Evolutionary conservation across 2,329 filamentous ascomycete genomes (phyloP), one percentile per base, ranked within the genome.

Genomic region (Akanthomyces muscarius): DNA sequence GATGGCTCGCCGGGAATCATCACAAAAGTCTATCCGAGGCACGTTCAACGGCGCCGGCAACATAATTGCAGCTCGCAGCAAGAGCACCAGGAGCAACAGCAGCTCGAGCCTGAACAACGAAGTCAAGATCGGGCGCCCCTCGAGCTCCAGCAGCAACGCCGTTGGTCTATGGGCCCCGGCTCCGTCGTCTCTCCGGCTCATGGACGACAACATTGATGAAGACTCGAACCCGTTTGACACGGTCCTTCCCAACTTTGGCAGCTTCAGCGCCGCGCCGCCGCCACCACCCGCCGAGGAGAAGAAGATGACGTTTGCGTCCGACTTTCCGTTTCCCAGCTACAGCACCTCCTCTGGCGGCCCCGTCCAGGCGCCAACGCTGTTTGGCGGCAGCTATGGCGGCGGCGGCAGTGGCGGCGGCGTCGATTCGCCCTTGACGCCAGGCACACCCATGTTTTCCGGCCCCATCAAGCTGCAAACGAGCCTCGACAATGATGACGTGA

Each of bases 391-490:
- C 30, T 41, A 41, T 10, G 33, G 33, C 8, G 33, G 33, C 28
- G 2, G 28, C 28, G 28, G 28, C 21, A 21, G 21, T 3, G 33
- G 33, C 33, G 33, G 33, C 5, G 33, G 33, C 11, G 23, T 28
- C 14, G 62, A 44, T 33, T 44, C 48, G 36, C 33, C 56, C 23
- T 2, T 3, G 54, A 44, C n/a, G 33, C 14, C 62, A 13, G 48
- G 56, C 33, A 60, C 50, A 0, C 71, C 73, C 18, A 66, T 72
- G 38, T 64, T 77, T n/a, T 67, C 75, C 2, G 74, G 66, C 2
- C 74, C 75, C 16, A 77, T 77, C 63, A 74, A 69, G 65, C 70
- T 77, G 16, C 69, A 71, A 44, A 77, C 73, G 1, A 68, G 69
- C 41, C 58, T 76, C 10, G 69, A 67, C 33, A 68, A 69, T 11